Evolutionary conservation across 192 early-diverging fungal species (phyloP), one percentile per base, ranked within the genome.

Genomic region (Mortierella antarctica): DNA sequence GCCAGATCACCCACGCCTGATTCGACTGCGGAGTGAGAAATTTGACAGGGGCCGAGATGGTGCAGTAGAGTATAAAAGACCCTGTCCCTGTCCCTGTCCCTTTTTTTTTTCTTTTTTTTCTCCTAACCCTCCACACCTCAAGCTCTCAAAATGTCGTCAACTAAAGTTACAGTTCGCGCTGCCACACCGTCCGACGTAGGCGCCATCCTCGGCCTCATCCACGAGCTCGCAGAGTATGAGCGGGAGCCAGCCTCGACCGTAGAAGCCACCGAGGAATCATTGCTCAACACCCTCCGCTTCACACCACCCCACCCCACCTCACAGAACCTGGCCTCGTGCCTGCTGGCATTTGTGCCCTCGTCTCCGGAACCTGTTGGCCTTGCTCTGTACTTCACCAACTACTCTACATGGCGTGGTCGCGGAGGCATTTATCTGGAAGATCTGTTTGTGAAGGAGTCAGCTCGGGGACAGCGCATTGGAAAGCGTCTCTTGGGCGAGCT

Each of bases 401-500:
- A 92, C 70, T 91, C 88, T 18, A 93, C 93, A 1, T 95, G 91
- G 83, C 65, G 88, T 14, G 93, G 89, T 0, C 68, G 83, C 23
- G 93, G 93, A 0, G 96, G 95, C 11, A 80, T 97, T 20, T 96
- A 97, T 74, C 85, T 97, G 9, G 96, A 96, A 72, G 96, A 96
- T 74, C 85, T 97, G 39, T 94, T 89, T 83, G 92, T 97, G 14
- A 49, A 75, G 20, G 65, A 76, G 40, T 89, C 89, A 70, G 91
- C 72, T 46, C 87, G 96, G 12, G 89, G 87, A 0, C 71, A 86
- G 45, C 92, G 93, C 7, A 74, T 95, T 10, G 96, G 96, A 8
- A 91, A 85, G 70, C 73, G 75, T 9, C 77, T 97, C 64, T 74
- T 97, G 66, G 82, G 74, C 23, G 86, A 93, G 53, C 75, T 97